Evolutionary conservation across 1,284 basidiomycete genomes (phyloP), one percentile per base, ranked within the genome.

Genomic region (Cryptococcus sp.): DNA sequence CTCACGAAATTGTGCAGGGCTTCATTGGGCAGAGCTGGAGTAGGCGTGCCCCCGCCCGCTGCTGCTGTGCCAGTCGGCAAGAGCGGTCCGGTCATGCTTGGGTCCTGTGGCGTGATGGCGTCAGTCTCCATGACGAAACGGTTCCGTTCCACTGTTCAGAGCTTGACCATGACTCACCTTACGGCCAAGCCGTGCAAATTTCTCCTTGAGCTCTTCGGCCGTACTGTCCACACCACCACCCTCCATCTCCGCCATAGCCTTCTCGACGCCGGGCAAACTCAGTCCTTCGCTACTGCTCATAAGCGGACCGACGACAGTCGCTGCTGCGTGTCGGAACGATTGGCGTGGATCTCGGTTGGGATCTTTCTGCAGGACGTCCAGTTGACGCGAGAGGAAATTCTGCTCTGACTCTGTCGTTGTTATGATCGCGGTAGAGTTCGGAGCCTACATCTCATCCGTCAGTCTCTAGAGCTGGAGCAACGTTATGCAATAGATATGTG

Each of bases 311-410:
- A 96, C 93, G 51, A 94, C 85, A n/a, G 64, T 88, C 85, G 63
- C 83, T 75, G 40, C 88, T 8, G 71, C 87, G 69, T 88, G 88
- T 52, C 88, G 83, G 83, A 94, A 93, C 2, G 88, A 86, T n/a
- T 86, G 86, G 52, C 90, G 86, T 16, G 91, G 91, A 79, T 94
- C 92, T 56, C 89, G 85, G 64, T 91, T 89, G 0, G 89, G 84
- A 71, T 92, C 92, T 79, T 91, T 91, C 47, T 88, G 84, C 63
- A 93, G 89, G 69, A 90, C 85, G 75, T 93, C 92, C 75, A 91
- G 91, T 69, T 96, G 89, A 69, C 88, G 88, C 5, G 87, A 83
- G 15, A 96, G 85, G 82, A 95, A 96, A 0, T 84, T 81, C 78
- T 95, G 92, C 72, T 95, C 93, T 3, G 88, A 85, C 50, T 86